Conservation (phyloP, 768 basidiomycete species). For the Phlebiopsis gigantea region DNA sequence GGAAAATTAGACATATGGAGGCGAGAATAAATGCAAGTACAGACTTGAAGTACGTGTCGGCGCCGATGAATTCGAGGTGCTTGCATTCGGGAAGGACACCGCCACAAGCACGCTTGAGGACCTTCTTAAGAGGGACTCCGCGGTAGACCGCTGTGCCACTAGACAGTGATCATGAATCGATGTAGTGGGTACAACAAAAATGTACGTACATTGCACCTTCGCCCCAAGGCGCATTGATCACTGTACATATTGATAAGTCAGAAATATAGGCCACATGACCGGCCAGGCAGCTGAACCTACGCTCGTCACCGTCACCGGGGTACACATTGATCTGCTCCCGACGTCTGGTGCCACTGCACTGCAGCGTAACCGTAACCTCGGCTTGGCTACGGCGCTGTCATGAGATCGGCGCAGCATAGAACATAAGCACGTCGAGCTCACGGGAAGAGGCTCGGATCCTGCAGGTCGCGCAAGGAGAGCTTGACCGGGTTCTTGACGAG, state of each 20-base stretch:
- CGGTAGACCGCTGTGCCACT: conserved; percentile 49
- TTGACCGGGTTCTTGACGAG: conserved; percentile 42
- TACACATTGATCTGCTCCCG: conserved; percentile 48
- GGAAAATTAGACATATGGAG: conserved; percentile 28
- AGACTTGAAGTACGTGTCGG: conserved; percentile 44
- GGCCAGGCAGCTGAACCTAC: conserved; percentile 24
- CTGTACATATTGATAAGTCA: conserved; percentile 3
- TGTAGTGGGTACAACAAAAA: neutral
- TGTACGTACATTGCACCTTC: conserved; percentile 44
- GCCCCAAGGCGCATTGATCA: conserved; percentile 42
- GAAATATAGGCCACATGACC: neutral
- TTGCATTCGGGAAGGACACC: conserved; percentile 42
- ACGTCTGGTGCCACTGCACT: conserved; percentile 49
- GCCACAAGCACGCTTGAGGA: conserved; percentile 47
- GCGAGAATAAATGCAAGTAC: neutral
- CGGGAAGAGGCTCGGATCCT: conserved; percentile 44
- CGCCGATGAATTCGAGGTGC: conserved; percentile 52
- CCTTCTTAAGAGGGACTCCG: conserved; percentile 49
- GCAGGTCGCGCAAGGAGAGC: conserved; percentile 41
- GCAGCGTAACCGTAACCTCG: conserved; percentile 48
- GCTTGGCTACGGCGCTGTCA: conserved; percentile 30
- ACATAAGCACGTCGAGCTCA: no score
- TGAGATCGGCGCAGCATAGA: no score
- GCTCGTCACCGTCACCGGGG: conserved; percentile 50
- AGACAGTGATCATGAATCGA: conserved; percentile 5